phyloP scores from a whole-genome alignment of 495 filamentous ascomycete species.

The Aspergillus sparsus region DNA sequence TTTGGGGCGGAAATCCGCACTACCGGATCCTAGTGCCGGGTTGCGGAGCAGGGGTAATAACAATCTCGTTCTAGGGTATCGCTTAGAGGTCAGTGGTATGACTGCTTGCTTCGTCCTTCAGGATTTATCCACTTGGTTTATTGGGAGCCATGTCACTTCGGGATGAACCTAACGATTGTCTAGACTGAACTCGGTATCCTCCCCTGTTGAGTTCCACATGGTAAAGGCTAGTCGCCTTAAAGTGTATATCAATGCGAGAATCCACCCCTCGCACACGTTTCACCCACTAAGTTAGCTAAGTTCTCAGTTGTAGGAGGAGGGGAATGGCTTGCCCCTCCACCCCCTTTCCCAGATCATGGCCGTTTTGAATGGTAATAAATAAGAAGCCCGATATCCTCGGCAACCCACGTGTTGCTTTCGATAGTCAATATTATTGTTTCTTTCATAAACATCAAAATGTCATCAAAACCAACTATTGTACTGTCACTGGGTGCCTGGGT shows the following conservation, averaged over 20 bases:
- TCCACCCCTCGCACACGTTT: neutral
- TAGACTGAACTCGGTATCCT: too few species aligned
- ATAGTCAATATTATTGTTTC: neutral
- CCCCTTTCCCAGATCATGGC: neutral
- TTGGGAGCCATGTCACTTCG: neutral
- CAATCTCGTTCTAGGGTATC: neutral
- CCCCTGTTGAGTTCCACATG: too few species aligned
- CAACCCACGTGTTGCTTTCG: neutral
- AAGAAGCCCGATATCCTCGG: neutral
- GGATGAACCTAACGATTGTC: too few species aligned
- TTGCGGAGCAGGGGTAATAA: neutral
- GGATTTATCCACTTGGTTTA: neutral
- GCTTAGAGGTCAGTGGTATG: neutral
- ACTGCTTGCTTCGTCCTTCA: neutral
- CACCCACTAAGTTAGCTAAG: neutral
- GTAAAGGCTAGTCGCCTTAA: too few species aligned
- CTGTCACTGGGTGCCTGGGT: slow-evolving; percentile 54
- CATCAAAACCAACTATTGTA: slow-evolving; percentile 45
- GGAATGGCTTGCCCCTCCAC: neutral
- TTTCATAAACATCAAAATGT: slow-evolving; percentile 15
- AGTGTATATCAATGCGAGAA: too few species aligned
- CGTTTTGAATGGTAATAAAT: neutral
- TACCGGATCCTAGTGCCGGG: neutral
- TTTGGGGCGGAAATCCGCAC: neutral
- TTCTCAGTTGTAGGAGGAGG: neutral